phyloP scores from a whole-genome alignment of 306 rosid genomes.

The Luffa aegyptiaca region DNA sequence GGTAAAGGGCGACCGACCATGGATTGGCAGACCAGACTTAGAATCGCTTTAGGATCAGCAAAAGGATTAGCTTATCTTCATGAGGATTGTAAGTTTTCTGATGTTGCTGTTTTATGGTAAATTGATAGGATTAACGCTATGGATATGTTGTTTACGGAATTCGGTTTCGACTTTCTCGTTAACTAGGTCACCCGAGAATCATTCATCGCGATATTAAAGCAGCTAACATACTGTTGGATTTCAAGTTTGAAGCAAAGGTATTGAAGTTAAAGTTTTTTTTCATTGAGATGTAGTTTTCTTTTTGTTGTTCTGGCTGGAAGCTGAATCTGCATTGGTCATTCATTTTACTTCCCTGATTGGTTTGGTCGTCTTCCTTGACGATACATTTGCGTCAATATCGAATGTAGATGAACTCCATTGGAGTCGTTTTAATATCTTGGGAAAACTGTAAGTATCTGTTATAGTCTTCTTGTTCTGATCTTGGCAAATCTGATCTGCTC shows the following conservation, averaged over 20 bases:
- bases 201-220: constrained; percentile 93
- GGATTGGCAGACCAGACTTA: constrained; percentile 81
- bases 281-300: background rate
- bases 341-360: background rate
- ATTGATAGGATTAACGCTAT: background rate
- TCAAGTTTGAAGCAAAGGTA: constrained; percentile 93
- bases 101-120: background rate
- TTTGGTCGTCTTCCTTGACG: background rate
- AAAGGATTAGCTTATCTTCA: constrained; percentile 95
- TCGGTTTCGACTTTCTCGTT: background rate
- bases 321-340: background rate
- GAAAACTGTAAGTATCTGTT: background rate
- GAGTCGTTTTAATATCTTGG: background rate
- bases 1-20: constrained; percentile 74
- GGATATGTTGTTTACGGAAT: background rate
- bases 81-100: constrained; percentile 72
- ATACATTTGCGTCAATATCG: background rate
- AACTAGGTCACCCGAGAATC: constrained; percentile 90
- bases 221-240: constrained; percentile 80
- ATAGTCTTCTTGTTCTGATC: background rate
- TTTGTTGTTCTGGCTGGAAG: background rate
- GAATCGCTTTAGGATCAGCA: constrained; percentile 82
- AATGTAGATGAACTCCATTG: background rate
- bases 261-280: background rate
- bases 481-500: background rate